Base-by-base conservation (phyloP, 78 protist species). In the Cavenderia fasciculata region DNA sequence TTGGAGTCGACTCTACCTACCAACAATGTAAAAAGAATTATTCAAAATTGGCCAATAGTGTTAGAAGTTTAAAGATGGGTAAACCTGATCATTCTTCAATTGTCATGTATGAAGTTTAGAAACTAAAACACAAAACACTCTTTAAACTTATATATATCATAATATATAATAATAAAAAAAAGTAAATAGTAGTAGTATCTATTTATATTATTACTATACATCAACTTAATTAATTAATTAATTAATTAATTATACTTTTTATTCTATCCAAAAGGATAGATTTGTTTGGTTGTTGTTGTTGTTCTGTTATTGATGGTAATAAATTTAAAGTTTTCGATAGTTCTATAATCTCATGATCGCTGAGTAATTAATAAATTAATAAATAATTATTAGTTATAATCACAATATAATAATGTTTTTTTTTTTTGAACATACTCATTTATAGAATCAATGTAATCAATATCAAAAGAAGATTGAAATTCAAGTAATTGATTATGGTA, bases 71-170 rank as follows among this genome's bases (percentile, higher is more conserved):
- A 31, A 82, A 78, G 56, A 23, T 27, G 51, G 89, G 89, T 82
- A 82, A 82, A 82, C 89, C 89, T 4, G 89, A 82, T 68, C 89
- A 82, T 43, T 43, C 89, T 0, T 82, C 89, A 16, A 82, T 82
- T 18, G 89, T 82, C 41, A 56, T 82, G 38, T 82, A 82, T 43
- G 71, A 82, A 82, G 77, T 68, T 3, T 65, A 62, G 33, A 44
- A 44, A 33, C 12, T 3, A 14, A 33, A 66, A n/a, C n/a, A 66
- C 5, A 65, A 65, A 44, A n/a, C n/a, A n/a, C n/a, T n/a, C n/a
- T n/a, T n/a, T n/a, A n/a, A n/a, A n/a, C n/a, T n/a, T n/a, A n/a
- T n/a, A n/a, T n/a, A n/a, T n/a, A n/a, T n/a, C n/a, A n/a, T n/a
- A n/a, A n/a, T n/a, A n/a, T n/a, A n/a, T n/a, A n/a, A n/a, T n/a